Conservation (phyloP, 1,139 yeast genomes). For the Blastobotrys malaysiensis region DNA sequence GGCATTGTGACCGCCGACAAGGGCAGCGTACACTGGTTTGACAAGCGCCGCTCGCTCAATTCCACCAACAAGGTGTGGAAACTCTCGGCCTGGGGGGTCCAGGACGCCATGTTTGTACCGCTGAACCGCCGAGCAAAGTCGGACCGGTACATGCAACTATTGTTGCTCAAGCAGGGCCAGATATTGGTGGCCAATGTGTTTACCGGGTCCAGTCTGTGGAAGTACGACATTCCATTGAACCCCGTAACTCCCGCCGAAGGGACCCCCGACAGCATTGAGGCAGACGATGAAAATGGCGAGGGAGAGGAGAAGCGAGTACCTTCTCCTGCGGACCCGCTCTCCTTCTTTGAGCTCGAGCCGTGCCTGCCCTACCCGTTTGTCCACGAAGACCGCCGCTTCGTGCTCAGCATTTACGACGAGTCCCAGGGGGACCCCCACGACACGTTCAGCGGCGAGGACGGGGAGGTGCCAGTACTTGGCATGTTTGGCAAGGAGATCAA, state of each 20-base stretch:
- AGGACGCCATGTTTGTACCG: slow-evolving; percentile 17
- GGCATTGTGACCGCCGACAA: slow-evolving; percentile 51
- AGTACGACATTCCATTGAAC: slow-evolving; percentile 41
- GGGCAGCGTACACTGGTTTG: slow-evolving; percentile 64
- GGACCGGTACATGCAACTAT: slow-evolving; percentile 5
- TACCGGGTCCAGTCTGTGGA: slow-evolving; percentile 42
- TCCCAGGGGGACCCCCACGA: slow-evolving; percentile 8
- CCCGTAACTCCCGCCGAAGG: slow-evolving; percentile 15
- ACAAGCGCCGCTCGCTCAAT: slow-evolving; percentile 26
- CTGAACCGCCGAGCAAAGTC: neutral
- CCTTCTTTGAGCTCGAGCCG: slow-evolving; percentile 63
- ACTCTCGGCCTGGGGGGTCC: slow-evolving; percentile 26
- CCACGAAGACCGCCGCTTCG: slow-evolving; percentile 38
- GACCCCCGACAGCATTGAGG: neutral
- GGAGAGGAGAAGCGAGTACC: neutral
- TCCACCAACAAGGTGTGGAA: slow-evolving; percentile 27
- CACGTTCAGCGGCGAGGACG: slow-evolving; percentile 1
- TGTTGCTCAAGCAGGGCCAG: slow-evolving; percentile 32
- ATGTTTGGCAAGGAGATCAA: slow-evolving; percentile 21
- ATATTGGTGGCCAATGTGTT: slow-evolving; percentile 41
- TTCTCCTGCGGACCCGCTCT: slow-evolving; percentile 39
- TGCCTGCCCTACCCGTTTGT: slow-evolving; percentile 51
- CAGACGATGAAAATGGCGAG: neutral
- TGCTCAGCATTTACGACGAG: slow-evolving; percentile 24
- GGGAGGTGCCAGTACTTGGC: slow-evolving; percentile 4